phyloP scores from a whole-genome alignment of 2,329 filamentous ascomycete species.

The Neophaeococcomyces mojaviensis region DNA sequence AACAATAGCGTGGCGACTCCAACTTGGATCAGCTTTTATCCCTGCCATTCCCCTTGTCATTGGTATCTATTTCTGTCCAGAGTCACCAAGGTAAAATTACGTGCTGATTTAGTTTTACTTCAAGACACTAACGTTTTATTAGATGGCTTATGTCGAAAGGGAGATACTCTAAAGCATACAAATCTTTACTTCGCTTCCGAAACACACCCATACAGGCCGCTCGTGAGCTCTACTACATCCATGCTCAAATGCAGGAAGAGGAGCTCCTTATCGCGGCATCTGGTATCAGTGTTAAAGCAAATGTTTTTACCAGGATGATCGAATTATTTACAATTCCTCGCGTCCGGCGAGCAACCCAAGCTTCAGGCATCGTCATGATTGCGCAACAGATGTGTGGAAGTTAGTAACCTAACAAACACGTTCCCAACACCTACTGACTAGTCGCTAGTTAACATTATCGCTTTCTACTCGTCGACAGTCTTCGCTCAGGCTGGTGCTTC shows the following conservation, averaged over 20 bases:
- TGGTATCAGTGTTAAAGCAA: slow-evolving; percentile 37
- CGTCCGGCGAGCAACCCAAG: slow-evolving; percentile 57
- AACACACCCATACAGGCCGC: slow-evolving; percentile 38
- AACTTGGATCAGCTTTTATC: slow-evolving; percentile 41
- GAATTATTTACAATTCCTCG: slow-evolving; percentile 44
- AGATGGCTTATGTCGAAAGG: slow-evolving; percentile 43
- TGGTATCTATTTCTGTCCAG: slow-evolving; percentile 40
- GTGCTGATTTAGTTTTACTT: not conserved
- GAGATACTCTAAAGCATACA: slow-evolving; percentile 35
- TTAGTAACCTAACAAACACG: slow-evolving; percentile 51
- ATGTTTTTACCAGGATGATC: slow-evolving; percentile 54
- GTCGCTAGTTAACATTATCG: too few relatives aligned
- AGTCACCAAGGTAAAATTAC: slow-evolving; percentile 9
- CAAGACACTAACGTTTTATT: slow-evolving; percentile 27
- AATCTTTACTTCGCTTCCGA: slow-evolving; percentile 37
- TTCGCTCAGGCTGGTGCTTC: slow-evolving; percentile 49
- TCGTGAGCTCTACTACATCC: slow-evolving; percentile 40
- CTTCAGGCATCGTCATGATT: slow-evolving; percentile 74
- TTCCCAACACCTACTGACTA: too few relatives aligned
- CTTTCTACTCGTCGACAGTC: slow-evolving; percentile 63
- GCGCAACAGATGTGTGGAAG: slow-evolving; percentile 65
- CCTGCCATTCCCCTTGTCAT: slow-evolving; percentile 39
- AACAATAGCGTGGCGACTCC: slow-evolving; percentile 37
- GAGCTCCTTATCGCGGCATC: slow-evolving; percentile 21
- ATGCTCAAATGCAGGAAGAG: slow-evolving; percentile 32